Base-by-base conservation (phyloP, 768 basidiomycete species). In the Pleurotus cornucopiae region DNA sequence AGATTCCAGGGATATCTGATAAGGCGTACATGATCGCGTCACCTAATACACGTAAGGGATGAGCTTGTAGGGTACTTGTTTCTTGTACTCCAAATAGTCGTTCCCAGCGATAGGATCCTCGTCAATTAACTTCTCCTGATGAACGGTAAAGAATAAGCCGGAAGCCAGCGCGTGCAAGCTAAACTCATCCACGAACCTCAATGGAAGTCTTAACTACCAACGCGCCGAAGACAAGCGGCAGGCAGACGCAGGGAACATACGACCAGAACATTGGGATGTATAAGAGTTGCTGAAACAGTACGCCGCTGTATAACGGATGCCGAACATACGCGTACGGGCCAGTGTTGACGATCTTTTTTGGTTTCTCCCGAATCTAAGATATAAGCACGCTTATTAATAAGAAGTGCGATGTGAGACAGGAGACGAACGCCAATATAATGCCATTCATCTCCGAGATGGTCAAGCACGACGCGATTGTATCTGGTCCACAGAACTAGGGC, bases 251-350 rank as follows among this genome's bases (percentile, higher is more conserved):
- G 18, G 72, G 72, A 6, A 63, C 63, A 57, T 72, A 73, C 25
- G 71, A 72, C 72, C 72, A 72, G 34, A 61, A 64, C 61, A 68
- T 68, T 0, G 63, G 52, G 14, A 68, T 63, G 51, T 63, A 61
- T 45, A 63, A 18, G 20, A 46, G 38, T 53, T 67, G 61, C 51
- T 72, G 64, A 2, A 63, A 54, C 16, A 72, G 59, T 56, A 66
- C 59, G n/a, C 57, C 3, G 39, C 58, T 61, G 55, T 74, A 74
- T 11, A 56, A 53, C 2, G 73, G 73, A 49, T 74, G 74, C 38
- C 74, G 73, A 34, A 74, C 67, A 25, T 71, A 46, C 6, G 67
- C 57, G 54, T 75, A 74, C 4, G 71, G 73, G 1, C 73, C 73
- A 5, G 59, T 63, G 37, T 64, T 60, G 3, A 65, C 62, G 56